phyloP scores from a whole-genome alignment of 495 filamentous ascomycete species.

The Margaritispora aquatica region DNA sequence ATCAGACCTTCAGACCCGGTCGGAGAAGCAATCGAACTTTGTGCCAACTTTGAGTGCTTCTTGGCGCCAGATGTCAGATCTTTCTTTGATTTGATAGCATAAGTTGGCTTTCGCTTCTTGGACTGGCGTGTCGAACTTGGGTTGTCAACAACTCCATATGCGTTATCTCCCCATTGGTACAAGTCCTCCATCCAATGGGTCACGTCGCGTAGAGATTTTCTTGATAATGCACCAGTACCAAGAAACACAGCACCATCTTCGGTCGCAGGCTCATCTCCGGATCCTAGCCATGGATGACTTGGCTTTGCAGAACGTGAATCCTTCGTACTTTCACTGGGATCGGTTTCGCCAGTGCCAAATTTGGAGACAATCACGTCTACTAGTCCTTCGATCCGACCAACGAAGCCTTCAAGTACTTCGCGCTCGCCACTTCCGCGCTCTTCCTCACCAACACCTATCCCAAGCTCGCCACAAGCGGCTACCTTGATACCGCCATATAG shows the following conservation, averaged over 20 bases:
- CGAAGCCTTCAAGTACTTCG: constrained; percentile 83
- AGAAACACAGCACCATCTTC: constrained; percentile 82
- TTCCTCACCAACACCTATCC: constrained; percentile 89
- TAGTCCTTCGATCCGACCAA: constrained; percentile 58
- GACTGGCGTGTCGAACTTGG: constrained; percentile 46
- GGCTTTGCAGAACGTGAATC: not conserved
- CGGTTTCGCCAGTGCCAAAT: constrained; percentile 55
- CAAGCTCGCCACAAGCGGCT: constrained; percentile 84
- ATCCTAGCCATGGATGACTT: constrained; percentile 56
- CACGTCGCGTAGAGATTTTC: constrained; percentile 56
- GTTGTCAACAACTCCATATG: constrained; percentile 77
- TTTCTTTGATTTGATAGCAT: not conserved
- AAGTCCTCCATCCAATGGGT: constrained; percentile 81
- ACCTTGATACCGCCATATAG: constrained; percentile 83
- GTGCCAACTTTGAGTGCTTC: not conserved
- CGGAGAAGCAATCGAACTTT: not conserved
- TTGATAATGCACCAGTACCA: constrained; percentile 62
- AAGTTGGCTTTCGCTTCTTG: constrained; percentile 10
- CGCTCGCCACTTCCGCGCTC: constrained; percentile 87
- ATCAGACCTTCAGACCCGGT: not conserved
- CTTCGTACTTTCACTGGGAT: constrained; percentile 4
- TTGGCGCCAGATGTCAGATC: not conserved
- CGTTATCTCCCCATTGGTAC: constrained; percentile 66
- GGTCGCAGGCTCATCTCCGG: constrained; percentile 52
- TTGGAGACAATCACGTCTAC: constrained; percentile 82